A percentile compares a stretch with the other conserved stretches of the same genome.
These are phyloP conservation scores for Vitis rotundifolia DNA, from an alignment of 164 flowering plant genomes.

Conservation along the genomic window DNA sequence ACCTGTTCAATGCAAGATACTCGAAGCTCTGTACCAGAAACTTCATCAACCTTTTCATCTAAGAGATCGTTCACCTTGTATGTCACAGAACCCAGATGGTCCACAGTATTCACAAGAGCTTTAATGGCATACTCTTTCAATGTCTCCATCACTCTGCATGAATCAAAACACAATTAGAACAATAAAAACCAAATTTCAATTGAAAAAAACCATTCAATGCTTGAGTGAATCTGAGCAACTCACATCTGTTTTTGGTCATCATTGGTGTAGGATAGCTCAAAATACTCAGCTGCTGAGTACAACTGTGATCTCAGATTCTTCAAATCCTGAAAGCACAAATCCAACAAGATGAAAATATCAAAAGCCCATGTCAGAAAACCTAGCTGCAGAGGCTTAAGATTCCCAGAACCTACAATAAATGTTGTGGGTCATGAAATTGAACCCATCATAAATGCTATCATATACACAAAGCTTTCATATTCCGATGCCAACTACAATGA, in stretches of 20 bases:
- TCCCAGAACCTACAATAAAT: not conserved
- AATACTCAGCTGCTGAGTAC: constrained; percentile 95
- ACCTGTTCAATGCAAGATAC: constrained; percentile 93
- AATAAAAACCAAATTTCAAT: not conserved
- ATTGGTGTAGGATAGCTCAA: constrained; percentile 79
- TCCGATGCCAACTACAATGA: too few relatives aligned
- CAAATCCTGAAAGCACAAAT: constrained; percentile 64
- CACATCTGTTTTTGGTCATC: constrained; percentile 84
- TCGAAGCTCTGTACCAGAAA: constrained; percentile 62
- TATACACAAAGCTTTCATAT: too few relatives aligned
- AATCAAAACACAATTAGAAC: not conserved
- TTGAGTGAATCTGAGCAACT: constrained; percentile 23
- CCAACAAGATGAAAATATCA: not conserved
- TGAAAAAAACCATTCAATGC: not conserved
- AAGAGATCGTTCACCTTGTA: constrained; percentile 71
- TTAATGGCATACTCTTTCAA: constrained; percentile 87
- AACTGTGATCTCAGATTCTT: constrained; percentile 81
- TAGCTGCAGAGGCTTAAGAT: not conserved
- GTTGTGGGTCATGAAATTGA: too few relatives aligned
- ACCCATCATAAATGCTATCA: too few relatives aligned
- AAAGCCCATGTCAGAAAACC: not conserved
- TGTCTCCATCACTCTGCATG: constrained; percentile 70
- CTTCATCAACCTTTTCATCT: constrained; percentile 83
- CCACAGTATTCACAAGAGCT: constrained; percentile 90
- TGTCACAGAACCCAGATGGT: constrained; percentile 88